Evolutionary conservation across 2,329 filamentous ascomycete genomes (phyloP).

Genomic region (Venturia pyrina): DNA sequence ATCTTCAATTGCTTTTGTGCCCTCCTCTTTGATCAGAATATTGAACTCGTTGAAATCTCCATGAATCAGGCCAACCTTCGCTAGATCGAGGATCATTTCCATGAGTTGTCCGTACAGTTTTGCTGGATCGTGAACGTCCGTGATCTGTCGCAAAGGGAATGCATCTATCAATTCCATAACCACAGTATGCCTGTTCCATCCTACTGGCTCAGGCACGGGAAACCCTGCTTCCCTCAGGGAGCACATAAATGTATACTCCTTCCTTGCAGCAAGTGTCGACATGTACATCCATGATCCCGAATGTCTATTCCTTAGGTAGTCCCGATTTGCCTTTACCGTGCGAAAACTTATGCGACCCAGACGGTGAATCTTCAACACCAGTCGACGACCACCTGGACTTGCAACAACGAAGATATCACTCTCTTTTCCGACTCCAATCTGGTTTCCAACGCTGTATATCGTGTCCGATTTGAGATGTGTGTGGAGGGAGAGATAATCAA

Average conservation of each 20-base stretch:
- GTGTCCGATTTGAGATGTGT: constrained; percentile 69
- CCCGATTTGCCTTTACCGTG: constrained; percentile 88
- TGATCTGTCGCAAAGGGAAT: constrained; percentile 82
- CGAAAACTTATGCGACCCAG: constrained; percentile 94
- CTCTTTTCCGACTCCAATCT: constrained; percentile 95
- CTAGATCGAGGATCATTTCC: constrained; percentile 71
- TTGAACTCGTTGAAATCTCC: constrained; percentile 99
- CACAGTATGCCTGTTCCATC: constrained; percentile 88
- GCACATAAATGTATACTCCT: constrained; percentile 91
- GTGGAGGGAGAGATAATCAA: constrained; percentile 95
- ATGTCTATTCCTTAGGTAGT: constrained; percentile 76
- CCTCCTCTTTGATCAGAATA: constrained; percentile 72
- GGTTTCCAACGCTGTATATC: constrained; percentile 86
- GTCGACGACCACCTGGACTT: constrained; percentile 54
- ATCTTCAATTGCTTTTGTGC: constrained; percentile 15
- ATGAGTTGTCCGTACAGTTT: constrained; percentile 88
- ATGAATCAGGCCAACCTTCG: constrained; percentile 82
- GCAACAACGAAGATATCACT: constrained; percentile 95
- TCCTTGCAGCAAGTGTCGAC: constrained; percentile 81
- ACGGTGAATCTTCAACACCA: constrained; percentile 90
- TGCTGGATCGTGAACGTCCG: constrained; percentile 71
- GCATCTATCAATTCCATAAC: constrained; percentile 93
- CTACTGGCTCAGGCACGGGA: constrained; percentile 76
- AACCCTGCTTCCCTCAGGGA: constrained; percentile 76
- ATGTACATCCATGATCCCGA: constrained; percentile 97